Base-by-base conservation (phyloP, 2,329 filamentous ascomycete species). In the Colletotrichum theobromicola region DNA sequence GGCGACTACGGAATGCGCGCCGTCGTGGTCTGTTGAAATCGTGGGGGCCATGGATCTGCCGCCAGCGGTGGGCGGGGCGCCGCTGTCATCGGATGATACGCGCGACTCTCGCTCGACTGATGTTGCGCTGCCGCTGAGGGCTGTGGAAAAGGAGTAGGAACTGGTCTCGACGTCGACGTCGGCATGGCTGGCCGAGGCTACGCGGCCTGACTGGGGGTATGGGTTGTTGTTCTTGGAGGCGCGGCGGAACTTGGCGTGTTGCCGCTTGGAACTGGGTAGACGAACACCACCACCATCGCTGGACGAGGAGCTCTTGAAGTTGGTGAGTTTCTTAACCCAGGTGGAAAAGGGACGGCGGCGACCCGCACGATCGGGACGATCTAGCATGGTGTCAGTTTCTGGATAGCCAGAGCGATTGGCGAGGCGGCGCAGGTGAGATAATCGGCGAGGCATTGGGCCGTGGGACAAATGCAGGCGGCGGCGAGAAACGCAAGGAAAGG, bases 261-360 rank as follows among this genome's bases (percentile, higher is more conserved):
- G 78, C 66, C 80, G 79, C 78, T 88, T 89, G 74, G 80, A 84
- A 76, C 81, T 84, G 80, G 81, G 83, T 16, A 73, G 73, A 18
- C 70, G 72, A 13, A 34, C 72, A 50, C 72, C 72, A 72, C 79
- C 84, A 78, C 80, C 74, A 55, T 88, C 88, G 75, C 91, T 89
- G 35, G 93, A 94, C 6, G 92, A 93, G 70, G 87, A 89, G 70
- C 81, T 83, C 84, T 98, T 98, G 85, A 98, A 93, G 83, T 93
- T 96, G 76, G 95, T 93, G 72, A 98, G 91, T 81, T 96, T 96
- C 88, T 96, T 98, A 88, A 99, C 95, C 94, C 96, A 97, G 78
- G 93, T 94, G 61, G 96, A 91, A 82, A 98, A 98, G 28, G 96
- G 96, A 77, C 94, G 92, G 79, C 95, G 93, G 77, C 95, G 94